Base-by-base conservation (phyloP, 306 rosid genomes). In the Vigna unguiculata region DNA sequence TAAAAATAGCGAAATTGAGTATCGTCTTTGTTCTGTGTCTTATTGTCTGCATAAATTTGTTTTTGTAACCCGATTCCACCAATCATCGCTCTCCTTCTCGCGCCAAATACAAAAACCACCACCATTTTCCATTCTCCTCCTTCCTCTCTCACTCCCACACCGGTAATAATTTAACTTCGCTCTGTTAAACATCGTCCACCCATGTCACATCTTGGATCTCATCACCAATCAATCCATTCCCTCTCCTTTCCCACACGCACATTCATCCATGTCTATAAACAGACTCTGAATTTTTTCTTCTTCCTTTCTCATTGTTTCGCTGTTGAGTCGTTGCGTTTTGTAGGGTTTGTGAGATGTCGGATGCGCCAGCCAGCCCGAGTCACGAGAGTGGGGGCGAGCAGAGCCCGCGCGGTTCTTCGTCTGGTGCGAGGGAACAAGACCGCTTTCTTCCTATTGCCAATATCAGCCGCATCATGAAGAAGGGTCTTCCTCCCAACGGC, bases 401-500 rank as follows among this genome's bases (percentile, higher is more conserved):
- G 78, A 93, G 98, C 54, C 91, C 96, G 3, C 88, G 47, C 9
- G 84, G 86, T 22, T 77, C 84, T 7, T 81, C 68, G 0, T 69
- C 84, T 2, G 80, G 41, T 3, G 89, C 85, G 0, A 83, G 96
- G 16, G 97, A 93, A 66, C 98, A 91, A 71, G 98, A 91, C 57
- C 90, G 96, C 1, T 88, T 54, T 64, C 91, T 93, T 9, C 98
- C 98, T 5, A 93, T 93, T 78, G 98, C 97, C 6, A 93, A 93
- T 78, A 93, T 93, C 54, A 93, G 98, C 71, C 90, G 98, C 70
- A 93, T 93, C 87, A 93, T 93, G 95, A 93, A 93, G 88, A 93
- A 93, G 78, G 98, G 87, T 9, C 75, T 93, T 75, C 96, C 98
- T 0, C 81, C 89, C 3, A 93, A 89, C 65, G 97, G 98, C 7